phyloP scores from a whole-genome alignment of 1,139 yeast genomes.

The Chernovozyma sophiae-reginae region DNA sequence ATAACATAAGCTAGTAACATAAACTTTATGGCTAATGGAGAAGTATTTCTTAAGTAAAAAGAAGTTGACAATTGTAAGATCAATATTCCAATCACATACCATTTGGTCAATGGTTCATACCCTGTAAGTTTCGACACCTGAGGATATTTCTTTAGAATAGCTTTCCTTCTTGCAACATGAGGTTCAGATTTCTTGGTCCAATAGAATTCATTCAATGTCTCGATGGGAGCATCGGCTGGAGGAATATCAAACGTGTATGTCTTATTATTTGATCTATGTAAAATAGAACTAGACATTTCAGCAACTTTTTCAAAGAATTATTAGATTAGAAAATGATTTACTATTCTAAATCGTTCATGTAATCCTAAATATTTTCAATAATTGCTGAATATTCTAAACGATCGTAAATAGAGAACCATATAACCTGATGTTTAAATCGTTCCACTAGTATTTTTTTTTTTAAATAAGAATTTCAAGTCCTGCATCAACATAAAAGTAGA shows the following conservation, averaged over 20 bases:
- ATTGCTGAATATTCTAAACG: too few species aligned
- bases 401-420: not conserved
- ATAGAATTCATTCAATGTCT: slow-evolving; percentile 57
- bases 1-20: slow-evolving; percentile 64
- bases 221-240: slow-evolving; percentile 41
- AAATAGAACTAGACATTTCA: slow-evolving; percentile 20
- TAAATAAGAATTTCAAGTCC: not conserved
- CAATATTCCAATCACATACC: slow-evolving; percentile 64
- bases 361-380: too few species aligned
- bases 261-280: slow-evolving; percentile 30
- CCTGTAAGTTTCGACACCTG: slow-evolving; percentile 79
- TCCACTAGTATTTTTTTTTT: too few species aligned
- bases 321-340: too few species aligned
- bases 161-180: slow-evolving; percentile 69
- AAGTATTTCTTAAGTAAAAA: slow-evolving; percentile 51
- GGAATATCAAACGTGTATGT: slow-evolving; percentile 39
- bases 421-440: too few species aligned
- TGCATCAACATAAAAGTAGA: not conserved
- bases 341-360: too few species aligned
- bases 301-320: too few species aligned
- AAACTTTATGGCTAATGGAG: slow-evolving; percentile 53
- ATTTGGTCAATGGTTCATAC: slow-evolving; percentile 81
- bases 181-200: slow-evolving; percentile 86
- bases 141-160: slow-evolving; percentile 71
- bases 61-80: slow-evolving; percentile 61